phyloP scores from a whole-genome alignment of 2,329 filamentous ascomycete species.

The Pyricularia grisea region DNA sequence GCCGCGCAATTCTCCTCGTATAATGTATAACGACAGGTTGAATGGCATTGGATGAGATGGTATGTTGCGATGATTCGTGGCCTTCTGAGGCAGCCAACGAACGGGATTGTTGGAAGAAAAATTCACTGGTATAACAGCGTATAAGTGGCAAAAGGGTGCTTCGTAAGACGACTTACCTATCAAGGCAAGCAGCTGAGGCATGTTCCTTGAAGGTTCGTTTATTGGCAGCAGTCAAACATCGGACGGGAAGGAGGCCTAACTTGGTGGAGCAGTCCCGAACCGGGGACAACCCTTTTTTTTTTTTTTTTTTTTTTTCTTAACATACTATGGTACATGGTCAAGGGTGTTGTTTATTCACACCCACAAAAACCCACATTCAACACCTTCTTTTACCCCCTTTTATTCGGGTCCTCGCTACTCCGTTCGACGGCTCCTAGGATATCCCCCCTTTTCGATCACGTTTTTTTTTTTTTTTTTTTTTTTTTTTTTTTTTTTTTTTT shows the following conservation, averaged over 20 bases:
- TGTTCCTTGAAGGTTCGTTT: neutral
- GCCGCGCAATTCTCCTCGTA: neutral
- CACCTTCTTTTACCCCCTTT: neutral
- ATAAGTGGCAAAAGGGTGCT: neutral
- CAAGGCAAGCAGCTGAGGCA: neutral
- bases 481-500: too few relatives aligned
- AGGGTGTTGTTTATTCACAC: neutral
- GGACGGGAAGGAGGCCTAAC: neutral
- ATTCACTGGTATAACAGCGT: neutral
- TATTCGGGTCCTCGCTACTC: neutral
- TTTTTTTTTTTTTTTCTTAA: too few relatives aligned
- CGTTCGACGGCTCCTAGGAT: neutral
- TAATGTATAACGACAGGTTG: neutral
- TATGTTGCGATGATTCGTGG: neutral
- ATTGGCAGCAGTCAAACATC: neutral
- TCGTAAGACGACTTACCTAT: neutral
- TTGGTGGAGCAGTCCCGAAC: neutral
- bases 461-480: too few relatives aligned
- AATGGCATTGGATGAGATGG: neutral
- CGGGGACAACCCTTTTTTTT: neutral
- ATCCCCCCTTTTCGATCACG: neutral
- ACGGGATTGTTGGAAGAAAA: neutral
- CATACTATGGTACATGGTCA: too few relatives aligned
- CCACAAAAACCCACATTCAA: neutral
- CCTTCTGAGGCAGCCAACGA: neutral